These are phyloP conservation scores for Leptodontidium sp. DNA, from an alignment of 2,329 filamentous ascomycete species.

Conservation along the genomic window DNA sequence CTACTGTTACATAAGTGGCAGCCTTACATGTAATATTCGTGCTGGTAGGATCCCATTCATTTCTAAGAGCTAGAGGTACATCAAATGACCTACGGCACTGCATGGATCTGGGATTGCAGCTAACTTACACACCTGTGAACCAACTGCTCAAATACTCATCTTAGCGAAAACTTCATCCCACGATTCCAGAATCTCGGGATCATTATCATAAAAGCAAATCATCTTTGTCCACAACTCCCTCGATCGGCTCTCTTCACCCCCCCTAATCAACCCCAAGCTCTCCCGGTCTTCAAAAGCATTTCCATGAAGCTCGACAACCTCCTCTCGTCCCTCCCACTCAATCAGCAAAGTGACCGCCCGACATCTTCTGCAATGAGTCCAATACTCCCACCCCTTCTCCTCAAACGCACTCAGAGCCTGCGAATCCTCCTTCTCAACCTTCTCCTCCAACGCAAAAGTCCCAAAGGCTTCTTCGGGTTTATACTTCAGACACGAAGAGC, in stretches of 20 bases:
- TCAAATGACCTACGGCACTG: too few species aligned
- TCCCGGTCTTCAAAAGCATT: neutral
- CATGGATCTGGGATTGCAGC: too few species aligned
- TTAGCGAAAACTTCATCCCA: constrained; percentile 89
- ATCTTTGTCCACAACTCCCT: constrained; percentile 5
- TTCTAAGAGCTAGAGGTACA: too few species aligned
- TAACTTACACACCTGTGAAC: neutral
- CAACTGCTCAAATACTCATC: constrained; percentile 62
- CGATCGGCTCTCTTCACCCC: neutral
- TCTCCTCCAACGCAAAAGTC: neutral
- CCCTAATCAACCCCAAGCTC: neutral
- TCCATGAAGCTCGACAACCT: constrained; percentile 1
- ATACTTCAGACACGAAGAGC: constrained; percentile 18
- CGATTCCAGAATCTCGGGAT: constrained; percentile 70
- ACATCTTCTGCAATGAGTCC: neutral
- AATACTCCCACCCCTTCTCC: neutral
- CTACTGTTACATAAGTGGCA: too few species aligned
- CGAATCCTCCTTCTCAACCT: neutral
- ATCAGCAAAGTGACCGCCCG: neutral
- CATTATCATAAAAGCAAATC: neutral
- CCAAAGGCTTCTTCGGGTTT: constrained; percentile 18
- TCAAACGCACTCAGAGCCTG: too few species aligned
- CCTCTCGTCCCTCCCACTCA: neutral
- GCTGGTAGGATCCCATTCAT: too few species aligned
- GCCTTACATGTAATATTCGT: too few species aligned